Evolutionary conservation across 2,329 filamentous ascomycete species (phyloP).

Genomic region (Colletotrichum euphorbiae): DNA sequence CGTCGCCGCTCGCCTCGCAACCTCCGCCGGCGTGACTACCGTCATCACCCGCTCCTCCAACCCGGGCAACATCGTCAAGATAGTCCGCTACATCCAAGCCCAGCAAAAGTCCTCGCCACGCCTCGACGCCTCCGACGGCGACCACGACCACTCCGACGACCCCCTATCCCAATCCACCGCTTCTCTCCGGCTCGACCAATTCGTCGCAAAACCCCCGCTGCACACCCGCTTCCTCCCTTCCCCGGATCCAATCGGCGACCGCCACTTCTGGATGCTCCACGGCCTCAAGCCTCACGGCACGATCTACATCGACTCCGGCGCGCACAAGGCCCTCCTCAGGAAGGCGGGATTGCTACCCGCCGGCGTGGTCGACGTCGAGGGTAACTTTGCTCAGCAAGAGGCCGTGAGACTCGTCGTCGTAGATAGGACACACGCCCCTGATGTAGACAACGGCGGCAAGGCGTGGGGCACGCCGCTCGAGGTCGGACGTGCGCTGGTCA

Average conservation of each 20-base stretch:
- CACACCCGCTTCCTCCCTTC: slow-evolving; percentile 95
- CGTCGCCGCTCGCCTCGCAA: slow-evolving; percentile 89
- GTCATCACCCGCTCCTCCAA: slow-evolving; percentile 95
- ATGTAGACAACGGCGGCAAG: slow-evolving; percentile 56
- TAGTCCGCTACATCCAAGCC: slow-evolving; percentile 83
- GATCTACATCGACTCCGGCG: slow-evolving; percentile 92
- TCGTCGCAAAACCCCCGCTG: slow-evolving; percentile 67
- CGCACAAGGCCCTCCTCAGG: slow-evolving; percentile 80
- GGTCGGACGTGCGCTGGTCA: slow-evolving; percentile 89
- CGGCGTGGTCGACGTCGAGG: slow-evolving; percentile 91
- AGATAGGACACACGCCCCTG: slow-evolving; percentile 59
- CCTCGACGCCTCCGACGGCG: slow-evolving; percentile 37
- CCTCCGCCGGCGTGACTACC: slow-evolving; percentile 93
- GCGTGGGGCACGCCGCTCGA: slow-evolving; percentile 70
- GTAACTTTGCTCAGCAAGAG: slow-evolving; percentile 91
- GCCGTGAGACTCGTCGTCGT: slow-evolving; percentile 89
- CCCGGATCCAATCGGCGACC: slow-evolving; percentile 85
- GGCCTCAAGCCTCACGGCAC: slow-evolving; percentile 91
- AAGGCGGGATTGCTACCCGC: slow-evolving; percentile 91
- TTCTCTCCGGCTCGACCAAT: slow-evolving; percentile 54
- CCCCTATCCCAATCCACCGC: slow-evolving; percentile 54
- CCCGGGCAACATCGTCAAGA: slow-evolving; percentile 89
- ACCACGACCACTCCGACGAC: slow-evolving; percentile 49
- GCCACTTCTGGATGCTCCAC: slow-evolving; percentile 97
- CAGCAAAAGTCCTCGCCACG: slow-evolving; percentile 46